phyloP scores from a whole-genome alignment of 345 rosid species.

The Gossypium rotundifolium region DNA sequence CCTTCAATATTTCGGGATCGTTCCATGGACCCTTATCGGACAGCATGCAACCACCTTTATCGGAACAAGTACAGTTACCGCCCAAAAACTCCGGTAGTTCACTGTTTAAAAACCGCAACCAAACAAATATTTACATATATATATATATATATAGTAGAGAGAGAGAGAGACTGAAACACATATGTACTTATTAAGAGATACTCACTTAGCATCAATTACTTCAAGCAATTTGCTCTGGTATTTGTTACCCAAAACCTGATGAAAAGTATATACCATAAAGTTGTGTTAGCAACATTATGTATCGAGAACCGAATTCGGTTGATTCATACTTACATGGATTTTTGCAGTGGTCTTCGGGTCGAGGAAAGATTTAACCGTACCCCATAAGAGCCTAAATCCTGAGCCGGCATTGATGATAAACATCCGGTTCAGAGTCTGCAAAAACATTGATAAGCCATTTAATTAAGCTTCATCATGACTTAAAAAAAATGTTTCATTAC shows the following conservation, averaged over 20 bases:
- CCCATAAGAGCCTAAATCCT: slow-evolving; percentile 90
- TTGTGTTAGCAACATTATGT: slow-evolving; percentile 10
- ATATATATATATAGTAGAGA: no score
- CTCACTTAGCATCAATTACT: slow-evolving; percentile 65
- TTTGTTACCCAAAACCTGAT: slow-evolving; percentile 79
- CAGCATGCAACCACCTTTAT: slow-evolving; percentile 87
- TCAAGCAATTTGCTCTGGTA: slow-evolving; percentile 94
- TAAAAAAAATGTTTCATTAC: neutral
- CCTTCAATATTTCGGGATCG: slow-evolving; percentile 61
- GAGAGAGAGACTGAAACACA: neutral
- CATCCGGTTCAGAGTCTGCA: slow-evolving; percentile 82
- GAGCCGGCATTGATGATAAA: slow-evolving; percentile 91
- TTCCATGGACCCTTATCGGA: slow-evolving; percentile 99
- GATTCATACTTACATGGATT: slow-evolving; percentile 53
- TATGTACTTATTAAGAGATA: neutral
- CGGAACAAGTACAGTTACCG: slow-evolving; percentile 77
- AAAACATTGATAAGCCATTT: slow-evolving; percentile 4
- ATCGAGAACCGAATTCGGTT: neutral
- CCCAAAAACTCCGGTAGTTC: slow-evolving; percentile 90
- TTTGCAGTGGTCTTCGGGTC: slow-evolving; percentile 86
- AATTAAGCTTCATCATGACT: slow-evolving; percentile 2
- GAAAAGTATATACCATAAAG: neutral
- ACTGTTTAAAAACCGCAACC: slow-evolving; percentile 27
- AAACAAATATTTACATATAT: neutral
- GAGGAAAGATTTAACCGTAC: slow-evolving; percentile 62